A percentile compares a stretch with the other conserved stretches of the same genome.
These are phyloP conservation scores for Solanum tarapatanum DNA, from an alignment of 257 asterid species.

Conservation along the genomic window DNA sequence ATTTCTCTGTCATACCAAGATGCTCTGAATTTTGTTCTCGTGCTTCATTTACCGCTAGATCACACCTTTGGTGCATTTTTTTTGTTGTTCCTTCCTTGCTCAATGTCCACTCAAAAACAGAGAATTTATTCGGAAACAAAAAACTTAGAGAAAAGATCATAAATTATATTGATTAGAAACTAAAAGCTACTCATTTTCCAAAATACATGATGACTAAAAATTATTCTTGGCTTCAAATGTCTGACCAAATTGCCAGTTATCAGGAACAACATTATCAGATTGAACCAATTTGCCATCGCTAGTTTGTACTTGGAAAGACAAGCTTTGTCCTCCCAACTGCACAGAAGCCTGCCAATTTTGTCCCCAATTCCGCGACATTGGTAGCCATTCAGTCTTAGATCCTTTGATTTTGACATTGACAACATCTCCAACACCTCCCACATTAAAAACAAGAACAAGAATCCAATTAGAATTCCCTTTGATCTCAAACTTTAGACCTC, in stretches of 20 bases:
- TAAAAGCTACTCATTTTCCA: background rate
- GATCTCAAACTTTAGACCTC: conserved; percentile 18
- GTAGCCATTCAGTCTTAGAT: conserved; percentile 5
- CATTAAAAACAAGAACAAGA: conserved; percentile 21
- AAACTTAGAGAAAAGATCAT: background rate
- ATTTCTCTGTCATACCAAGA: background rate
- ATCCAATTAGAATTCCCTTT: conserved; percentile 17
- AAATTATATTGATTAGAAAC: background rate
- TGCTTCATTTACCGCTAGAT: background rate
- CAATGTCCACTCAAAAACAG: background rate
- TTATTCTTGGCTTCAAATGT: background rate
- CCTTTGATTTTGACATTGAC: conserved; percentile 8
- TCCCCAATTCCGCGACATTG: conserved; percentile 30
- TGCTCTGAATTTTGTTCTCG: background rate
- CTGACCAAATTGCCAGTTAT: conserved; percentile 1
- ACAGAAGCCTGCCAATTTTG: conserved; percentile 17
- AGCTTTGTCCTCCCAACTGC: background rate
- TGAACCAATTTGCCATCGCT: background rate
- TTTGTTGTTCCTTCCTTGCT: background rate
- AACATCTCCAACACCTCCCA: conserved; percentile 38
- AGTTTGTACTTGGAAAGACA: background rate
- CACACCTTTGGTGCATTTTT: background rate
- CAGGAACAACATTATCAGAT: background rate
- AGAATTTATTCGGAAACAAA: background rate
- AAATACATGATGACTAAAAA: background rate